Base-by-base conservation (phyloP, 148 eudicot genomes). In the Camellia japonica region DNA sequence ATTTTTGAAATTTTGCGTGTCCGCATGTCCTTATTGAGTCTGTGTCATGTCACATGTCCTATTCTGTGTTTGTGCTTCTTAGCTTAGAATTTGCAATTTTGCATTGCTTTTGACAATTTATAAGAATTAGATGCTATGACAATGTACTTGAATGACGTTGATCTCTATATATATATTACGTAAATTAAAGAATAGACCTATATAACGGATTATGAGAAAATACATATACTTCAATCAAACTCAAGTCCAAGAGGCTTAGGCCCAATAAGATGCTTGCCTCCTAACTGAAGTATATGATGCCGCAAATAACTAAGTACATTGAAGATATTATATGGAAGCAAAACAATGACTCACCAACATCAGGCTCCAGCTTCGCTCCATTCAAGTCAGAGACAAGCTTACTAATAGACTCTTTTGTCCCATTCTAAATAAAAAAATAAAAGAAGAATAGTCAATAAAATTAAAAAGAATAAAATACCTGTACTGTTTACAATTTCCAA, bases 351-450 rank as follows among this genome's bases (percentile, higher is more conserved):
- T 88, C 83, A 95, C 97, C 98, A 79, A 95, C 98, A 88, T 95
- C 97, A 88, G 92, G 76, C 89, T 93, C 99, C 90, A 96, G 79
- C 7, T 83, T 91, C 61, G 98, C 95, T 65, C 84, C 92, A 88
- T 96, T 96, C 83, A 94, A 87, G 80, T 96, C 98, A 43, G 93
- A 85, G 56, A 97, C 89, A 77, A 97, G 99, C 89, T 97, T 93
- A 77, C 84, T 85, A 80, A 94, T 92, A 52, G 96, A 91, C 69
- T 97, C 99, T 83, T 92, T 97, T 77, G 95, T 90, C 82, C 99
- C 99, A 79, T 94, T 97, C 98, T 97, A 70, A 47, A 73, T 70
- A 3, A 68, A 68, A 80, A 73, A 68, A 80, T 80, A 58, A 66
- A 69, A 69, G 41, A 79, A 65, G 61, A 83, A 75, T 11, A 52